Conservation (phyloP, 2,329 filamentous ascomycete species). For the Penicillium vulpinum region DNA sequence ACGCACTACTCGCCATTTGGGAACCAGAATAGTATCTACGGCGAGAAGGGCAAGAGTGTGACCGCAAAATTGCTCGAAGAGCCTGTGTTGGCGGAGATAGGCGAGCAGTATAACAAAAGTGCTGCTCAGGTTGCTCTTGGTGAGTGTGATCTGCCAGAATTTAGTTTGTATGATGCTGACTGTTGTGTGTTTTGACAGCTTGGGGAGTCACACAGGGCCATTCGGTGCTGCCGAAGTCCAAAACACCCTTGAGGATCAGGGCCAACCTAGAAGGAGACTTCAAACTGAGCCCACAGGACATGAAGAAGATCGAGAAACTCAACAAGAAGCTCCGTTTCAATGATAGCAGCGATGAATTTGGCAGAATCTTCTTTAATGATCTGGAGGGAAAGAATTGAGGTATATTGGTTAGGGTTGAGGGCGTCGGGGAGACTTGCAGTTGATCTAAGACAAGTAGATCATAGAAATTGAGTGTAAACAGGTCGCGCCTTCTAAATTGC, state of each 20-base stretch:
- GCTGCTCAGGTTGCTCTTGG: conserved; percentile 54
- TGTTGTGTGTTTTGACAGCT: conserved; percentile 33
- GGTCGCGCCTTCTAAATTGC: too few relatives aligned
- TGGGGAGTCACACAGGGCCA: conserved; percentile 56
- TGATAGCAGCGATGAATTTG: conserved; percentile 57
- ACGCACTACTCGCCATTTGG: conserved; percentile 58
- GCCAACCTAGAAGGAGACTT: conserved; percentile 56
- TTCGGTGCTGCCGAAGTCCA: conserved; percentile 56
- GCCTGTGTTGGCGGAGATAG: conserved; percentile 51
- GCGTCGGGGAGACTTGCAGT: too few relatives aligned
- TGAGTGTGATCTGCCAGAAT: conserved; percentile 21
- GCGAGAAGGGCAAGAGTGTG: conserved; percentile 43
- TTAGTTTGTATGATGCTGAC: background rate
- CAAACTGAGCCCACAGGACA: conserved; percentile 57
- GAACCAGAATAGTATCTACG: conserved; percentile 55
- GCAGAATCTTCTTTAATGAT: conserved; percentile 59
- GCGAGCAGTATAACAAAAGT: conserved; percentile 54
- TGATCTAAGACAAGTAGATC: background rate
- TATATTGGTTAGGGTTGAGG: background rate
- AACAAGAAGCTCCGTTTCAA: conserved; percentile 66
- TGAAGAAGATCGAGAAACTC: conserved; percentile 55
- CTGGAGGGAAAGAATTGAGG: conserved; percentile 55
- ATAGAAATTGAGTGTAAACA: too few relatives aligned
- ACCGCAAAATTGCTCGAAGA: conserved; percentile 55
- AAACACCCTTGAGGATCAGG: conserved; percentile 46